A percentile compares a stretch with the other conserved stretches of the same genome.
These are phyloP conservation scores for Hypoxylon rickii DNA, from an alignment of 495 filamentous ascomycete genomes.

Conservation along the genomic window DNA sequence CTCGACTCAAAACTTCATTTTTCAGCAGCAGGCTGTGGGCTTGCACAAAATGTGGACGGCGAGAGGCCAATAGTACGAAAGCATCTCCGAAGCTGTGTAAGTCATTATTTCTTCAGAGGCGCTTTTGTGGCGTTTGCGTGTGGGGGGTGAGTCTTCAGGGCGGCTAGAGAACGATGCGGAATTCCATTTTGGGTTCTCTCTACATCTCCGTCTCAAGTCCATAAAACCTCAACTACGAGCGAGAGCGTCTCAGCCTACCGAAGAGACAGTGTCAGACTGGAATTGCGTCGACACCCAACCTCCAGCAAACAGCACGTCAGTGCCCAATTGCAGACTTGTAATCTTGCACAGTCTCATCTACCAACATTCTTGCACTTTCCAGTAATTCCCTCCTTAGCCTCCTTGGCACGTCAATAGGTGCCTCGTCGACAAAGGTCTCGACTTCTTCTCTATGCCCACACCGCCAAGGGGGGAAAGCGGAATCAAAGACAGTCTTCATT, in stretches of 20 bases:
- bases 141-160: conserved; percentile 3
- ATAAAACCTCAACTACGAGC: not conserved
- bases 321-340: not conserved
- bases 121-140: conserved; percentile 19
- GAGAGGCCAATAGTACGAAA: not conserved
- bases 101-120: conserved; percentile 11
- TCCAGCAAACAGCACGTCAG: not conserved
- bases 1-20: not conserved
- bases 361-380: not conserved
- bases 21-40: not conserved
- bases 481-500: not conserved
- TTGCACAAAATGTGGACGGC: not conserved
- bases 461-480: not conserved
- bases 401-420: not conserved
- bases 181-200: conserved; percentile 4
- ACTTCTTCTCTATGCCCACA: not conserved
- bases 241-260: not conserved
- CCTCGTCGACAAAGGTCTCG: not conserved
- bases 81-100: not conserved
- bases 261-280: not conserved
- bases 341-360: no score
- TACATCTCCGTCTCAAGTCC: not conserved
- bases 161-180: not conserved
- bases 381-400: not conserved
- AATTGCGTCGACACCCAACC: not conserved